Conservation (phyloP, 2,329 filamentous ascomycete genomes). For the Colletotrichum coccodes region DNA sequence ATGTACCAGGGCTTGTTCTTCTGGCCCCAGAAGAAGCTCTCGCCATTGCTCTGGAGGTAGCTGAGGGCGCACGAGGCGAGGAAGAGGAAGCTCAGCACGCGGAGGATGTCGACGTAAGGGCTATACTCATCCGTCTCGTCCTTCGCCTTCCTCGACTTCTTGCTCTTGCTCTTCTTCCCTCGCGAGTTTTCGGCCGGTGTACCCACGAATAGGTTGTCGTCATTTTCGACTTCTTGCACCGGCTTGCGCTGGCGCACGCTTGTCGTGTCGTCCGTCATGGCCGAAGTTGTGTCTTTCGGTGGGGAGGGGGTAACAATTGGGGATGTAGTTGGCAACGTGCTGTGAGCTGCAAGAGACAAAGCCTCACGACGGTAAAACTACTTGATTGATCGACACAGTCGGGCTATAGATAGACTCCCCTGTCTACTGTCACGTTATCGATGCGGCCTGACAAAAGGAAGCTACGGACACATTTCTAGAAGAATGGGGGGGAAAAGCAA, state of each 20-base stretch:
- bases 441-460: slow-evolving; percentile 5
- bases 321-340: neutral
- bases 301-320: neutral
- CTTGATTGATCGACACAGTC: neutral
- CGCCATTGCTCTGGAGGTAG: slow-evolving; percentile 79
- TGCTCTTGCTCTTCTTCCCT: slow-evolving; percentile 39
- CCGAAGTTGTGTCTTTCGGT: neutral
- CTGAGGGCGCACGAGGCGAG: slow-evolving; percentile 76
- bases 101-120: slow-evolving; percentile 72
- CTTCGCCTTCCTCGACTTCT: slow-evolving; percentile 38
- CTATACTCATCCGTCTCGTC: slow-evolving; percentile 70
- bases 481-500: neutral
- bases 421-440: neutral
- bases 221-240: slow-evolving; percentile 39
- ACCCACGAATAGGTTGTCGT: slow-evolving; percentile 43
- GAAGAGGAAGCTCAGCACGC: slow-evolving; percentile 74
- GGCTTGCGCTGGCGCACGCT: slow-evolving; percentile 57
- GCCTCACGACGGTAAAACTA: neutral
- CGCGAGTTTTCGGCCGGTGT: slow-evolving; percentile 36
- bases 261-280: slow-evolving; percentile 46
- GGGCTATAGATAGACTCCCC: neutral
- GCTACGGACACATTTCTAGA: neutral
- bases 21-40: slow-evolving; percentile 75
- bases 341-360: neutral
- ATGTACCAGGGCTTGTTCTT: slow-evolving; percentile 71